Base-by-base conservation (phyloP, 768 basidiomycete species). In the Steccherinum ochraceum region DNA sequence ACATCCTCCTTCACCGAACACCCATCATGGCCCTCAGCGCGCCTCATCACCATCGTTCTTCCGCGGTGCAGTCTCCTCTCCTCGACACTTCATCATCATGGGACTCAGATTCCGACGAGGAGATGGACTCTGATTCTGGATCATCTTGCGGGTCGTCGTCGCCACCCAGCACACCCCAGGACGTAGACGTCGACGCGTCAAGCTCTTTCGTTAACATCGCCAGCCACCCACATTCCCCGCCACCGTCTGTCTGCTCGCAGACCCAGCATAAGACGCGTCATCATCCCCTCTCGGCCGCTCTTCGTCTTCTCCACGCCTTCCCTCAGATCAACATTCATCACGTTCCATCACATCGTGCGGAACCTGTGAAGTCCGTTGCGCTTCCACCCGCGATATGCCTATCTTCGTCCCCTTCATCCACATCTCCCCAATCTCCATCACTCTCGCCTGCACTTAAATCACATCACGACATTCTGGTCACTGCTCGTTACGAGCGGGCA, bases 1-100 rank as follows among this genome's bases (percentile, higher is more conserved):
- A 88, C 58, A 57, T 89, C 52, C 73, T 88, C 18, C 61, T 64
- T 45, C 71, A 74, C 55, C 69, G 73, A 40, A 65, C 67, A 46
- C 43, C 65, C n/a, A 58, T 73, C 59, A 44, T 68, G 58, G 64
- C 27, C 54, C 63, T 41, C 30, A 35, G 7, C 30, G 30, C 30
- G 7, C 30, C 30, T 7, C 7, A 35, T 7, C 30, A 16, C 7
- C 16, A 7, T 16, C 30, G 16, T 35, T 35, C 30, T 16, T 7
- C 30, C 16, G 7, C 7, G 7, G 30, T 16, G 7, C 30, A 35
- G 30, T 7, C 30, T 16, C 30, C 30, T 16, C 30, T 16, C 16
- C 7, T 7, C 7, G 30, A 7, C 16, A 7, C 30, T 16, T 7
- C 16, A 35, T 35, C 30, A 7, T 16, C 7, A 7, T 35, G 30